Evolutionary conservation across 495 filamentous ascomycete species (phyloP), one percentile per base, ranked within the genome.

Genomic region (Hypoxylon rickii): DNA sequence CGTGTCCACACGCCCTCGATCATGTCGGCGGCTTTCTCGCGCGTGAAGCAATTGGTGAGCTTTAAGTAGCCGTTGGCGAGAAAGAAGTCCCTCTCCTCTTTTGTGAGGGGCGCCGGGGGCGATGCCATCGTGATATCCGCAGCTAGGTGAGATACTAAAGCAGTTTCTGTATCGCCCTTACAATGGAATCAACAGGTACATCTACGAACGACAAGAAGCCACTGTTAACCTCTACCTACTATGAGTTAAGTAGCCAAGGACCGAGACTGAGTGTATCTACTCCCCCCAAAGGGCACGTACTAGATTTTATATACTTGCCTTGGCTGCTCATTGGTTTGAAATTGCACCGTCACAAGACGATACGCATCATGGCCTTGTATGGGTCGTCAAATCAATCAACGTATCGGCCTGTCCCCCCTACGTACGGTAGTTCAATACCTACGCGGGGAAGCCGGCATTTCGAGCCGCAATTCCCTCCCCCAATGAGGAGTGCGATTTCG

Each of bases 51-150:
- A 34, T 73, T 51, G 1, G 73, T 68, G 4, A 86, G 53, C 60
- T 84, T 85, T 20, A 89, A 57, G 72, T 79, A 89, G 52, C 87
- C 86, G 67, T 87, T 76, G 16, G 75, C 65, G 29, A 90, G 73
- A 70, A 89, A 90, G 59, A 86, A 82, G 39, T 79, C 79, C 54
- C 84, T 84, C 63, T 90, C 74, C 19, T 78, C 80, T 29, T 80
- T 68, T 0, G 82, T 84, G 32, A 90, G 81, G 24, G 69, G 68
- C 15, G 70, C 65, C 0, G 65, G 51, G 18, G 64, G 51, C 10
- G 74, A 66, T 24, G 58, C 58, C 65, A 68, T 68, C 12, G 19
- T n/a, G n/a, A n/a, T n/a, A n/a, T n/a, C n/a, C n/a, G n/a, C n/a
- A n/a, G n/a, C n/a, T n/a, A n/a, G n/a, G n/a, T n/a, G n/a, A n/a